Evolutionary conservation across 2,329 filamentous ascomycete species (phyloP), one percentile per base, ranked within the genome.

Genomic region (Trichoderma asperellum): DNA sequence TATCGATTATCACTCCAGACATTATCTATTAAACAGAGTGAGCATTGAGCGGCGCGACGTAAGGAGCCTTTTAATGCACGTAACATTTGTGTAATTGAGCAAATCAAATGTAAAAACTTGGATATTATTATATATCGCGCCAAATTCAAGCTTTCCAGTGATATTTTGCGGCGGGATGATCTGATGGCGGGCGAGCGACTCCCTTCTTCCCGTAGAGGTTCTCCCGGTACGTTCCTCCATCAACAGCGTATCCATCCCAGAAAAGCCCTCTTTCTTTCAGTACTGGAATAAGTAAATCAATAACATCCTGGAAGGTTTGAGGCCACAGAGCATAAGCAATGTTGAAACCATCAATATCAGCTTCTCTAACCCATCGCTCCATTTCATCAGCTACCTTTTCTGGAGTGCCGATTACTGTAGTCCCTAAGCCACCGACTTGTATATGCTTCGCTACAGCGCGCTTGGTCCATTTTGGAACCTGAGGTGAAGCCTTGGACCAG

Each of bases 251-350:
- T 34, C 81, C 81, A 24, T 83, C 81, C 81, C 83, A 88, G 73
- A 89, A 88, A 4, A 89, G 73, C 0, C 88, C 88, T 16, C 90
- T 80, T 27, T 79, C 78, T 55, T 82, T 83, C 32, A 92, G 77
- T 71, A 91, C 90, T 0, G 90, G 89, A 0, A 92, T 73, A 2
- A 92, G 76, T 11, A 90, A 79, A 10, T 90, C 85, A 37, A 90
- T 85, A 1, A 92, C 84, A 71, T 92, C 90, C 68, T 89, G 85
- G 76, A 92, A 92, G 0, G 87, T 89, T 53, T 84, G 84, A 0
- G 89, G 90, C 69, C 82, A 79, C 0, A 81, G 71, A 0, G 77
- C 78, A 40, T 77, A 76, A 0, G 75, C 74, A n/a, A 76, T 70
- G 47, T 75, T 75, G 59, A 75, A 90, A 0, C 87, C 88, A 75